Conservation (phyloP, 1,284 basidiomycete genomes). For the Rhodotorula sp. region DNA sequence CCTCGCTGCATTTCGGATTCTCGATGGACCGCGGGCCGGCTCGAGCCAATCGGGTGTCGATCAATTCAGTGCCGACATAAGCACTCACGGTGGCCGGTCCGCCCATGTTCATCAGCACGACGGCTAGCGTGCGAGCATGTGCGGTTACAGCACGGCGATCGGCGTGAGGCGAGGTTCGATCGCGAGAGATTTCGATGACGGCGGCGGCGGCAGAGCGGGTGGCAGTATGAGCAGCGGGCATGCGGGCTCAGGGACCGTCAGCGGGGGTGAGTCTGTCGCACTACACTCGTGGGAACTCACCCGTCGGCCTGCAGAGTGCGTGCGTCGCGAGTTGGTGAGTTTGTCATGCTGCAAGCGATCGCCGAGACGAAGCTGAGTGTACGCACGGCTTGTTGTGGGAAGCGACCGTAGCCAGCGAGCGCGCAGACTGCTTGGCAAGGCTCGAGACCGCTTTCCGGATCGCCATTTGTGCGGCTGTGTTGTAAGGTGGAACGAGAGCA, state of each 20-base stretch:
- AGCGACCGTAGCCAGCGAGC: constrained; percentile 13
- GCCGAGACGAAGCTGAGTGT: background rate
- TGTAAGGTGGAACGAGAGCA: background rate
- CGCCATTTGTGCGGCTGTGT: background rate
- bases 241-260: background rate
- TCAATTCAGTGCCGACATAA: background rate
- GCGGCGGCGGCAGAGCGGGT: background rate
- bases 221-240: background rate
- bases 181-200: background rate
- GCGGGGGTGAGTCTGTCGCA: background rate
- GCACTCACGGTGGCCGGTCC: constrained; percentile 80
- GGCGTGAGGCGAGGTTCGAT: too few species aligned
- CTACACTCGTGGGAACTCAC: background rate
- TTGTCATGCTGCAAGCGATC: background rate
- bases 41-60: background rate
- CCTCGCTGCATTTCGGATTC: too few species aligned
- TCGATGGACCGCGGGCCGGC: too few species aligned
- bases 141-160: too few species aligned
- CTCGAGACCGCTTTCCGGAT: background rate
- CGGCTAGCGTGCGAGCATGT: constrained; percentile 56
- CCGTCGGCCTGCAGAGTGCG: constrained; percentile 15
- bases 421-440: background rate
- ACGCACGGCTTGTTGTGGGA: constrained; percentile 10
- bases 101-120: constrained; percentile 99
- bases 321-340: background rate